These are phyloP conservation scores for Pisolithus marmoratus DNA, from an alignment of 768 basidiomycete genomes.

Conservation along the genomic window DNA sequence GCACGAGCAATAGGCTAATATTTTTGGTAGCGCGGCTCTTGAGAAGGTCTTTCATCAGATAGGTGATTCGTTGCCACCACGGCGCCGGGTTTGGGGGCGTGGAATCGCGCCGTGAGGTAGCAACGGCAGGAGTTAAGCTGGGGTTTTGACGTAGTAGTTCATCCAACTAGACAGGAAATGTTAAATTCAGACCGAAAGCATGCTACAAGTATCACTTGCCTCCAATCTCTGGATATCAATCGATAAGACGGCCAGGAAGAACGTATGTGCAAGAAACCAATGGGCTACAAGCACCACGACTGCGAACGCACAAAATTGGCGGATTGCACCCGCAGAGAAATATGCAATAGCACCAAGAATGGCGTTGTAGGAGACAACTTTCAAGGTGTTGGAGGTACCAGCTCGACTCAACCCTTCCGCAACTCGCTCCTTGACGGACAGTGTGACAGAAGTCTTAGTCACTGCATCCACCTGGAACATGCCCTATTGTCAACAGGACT, in stretches of 20 bases:
- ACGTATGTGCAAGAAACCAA: constrained; percentile 95
- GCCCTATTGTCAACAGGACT: constrained; percentile 20
- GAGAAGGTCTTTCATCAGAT: constrained; percentile 38
- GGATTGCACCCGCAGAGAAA: constrained; percentile 72
- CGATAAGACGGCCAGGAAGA: constrained; percentile 90
- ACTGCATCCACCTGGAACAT: constrained; percentile 71
- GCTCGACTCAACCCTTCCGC: constrained; percentile 85
- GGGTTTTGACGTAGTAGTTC: constrained; percentile 78
- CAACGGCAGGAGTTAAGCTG: constrained; percentile 42
- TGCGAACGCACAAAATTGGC: constrained; percentile 91
- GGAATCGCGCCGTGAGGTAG: constrained; percentile 21
- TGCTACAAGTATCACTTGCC: constrained; percentile 32
- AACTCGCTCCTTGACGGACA: constrained; percentile 88
- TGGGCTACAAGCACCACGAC: constrained; percentile 93
- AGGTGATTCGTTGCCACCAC: constrained; percentile 28
- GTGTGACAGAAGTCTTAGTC: constrained; percentile 74
- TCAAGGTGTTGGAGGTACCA: constrained; percentile 88
- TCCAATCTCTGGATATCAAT: constrained; percentile 95
- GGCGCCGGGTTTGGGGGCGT: constrained; percentile 13
- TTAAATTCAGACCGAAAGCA: constrained; percentile 1
- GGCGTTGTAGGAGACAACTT: constrained; percentile 81
- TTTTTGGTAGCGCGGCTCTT: constrained; percentile 70
- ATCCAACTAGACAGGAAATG: constrained; percentile 49
- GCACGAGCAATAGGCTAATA: constrained; percentile 72
- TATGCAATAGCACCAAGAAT: constrained; percentile 74